These are phyloP conservation scores for Apostasia shenzhenica DNA, from an alignment of 106 monocot genomes.

Conservation along the genomic window DNA sequence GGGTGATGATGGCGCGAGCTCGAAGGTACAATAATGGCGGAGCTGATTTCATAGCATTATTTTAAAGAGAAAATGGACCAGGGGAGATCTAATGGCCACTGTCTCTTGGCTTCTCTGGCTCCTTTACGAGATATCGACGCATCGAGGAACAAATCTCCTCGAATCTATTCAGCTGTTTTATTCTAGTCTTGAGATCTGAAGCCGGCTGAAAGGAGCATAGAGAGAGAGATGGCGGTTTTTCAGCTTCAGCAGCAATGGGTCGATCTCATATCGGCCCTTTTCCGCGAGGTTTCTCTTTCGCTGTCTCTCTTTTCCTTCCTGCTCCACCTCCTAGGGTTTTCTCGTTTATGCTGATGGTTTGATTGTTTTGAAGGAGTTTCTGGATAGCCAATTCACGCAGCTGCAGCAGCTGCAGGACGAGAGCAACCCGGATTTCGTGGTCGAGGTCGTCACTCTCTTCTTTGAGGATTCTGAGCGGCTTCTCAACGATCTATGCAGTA, in stretches of 20 bases:
- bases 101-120: no score
- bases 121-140: no score
- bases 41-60: no score
- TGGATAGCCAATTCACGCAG: slow-evolving; percentile 59
- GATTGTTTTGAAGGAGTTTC: slow-evolving; percentile 31
- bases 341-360: background rate
- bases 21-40: no score
- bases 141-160: background rate
- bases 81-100: no score
- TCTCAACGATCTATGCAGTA: slow-evolving; percentile 30
- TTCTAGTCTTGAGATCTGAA: no score
- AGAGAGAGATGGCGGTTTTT: slow-evolving; percentile 27
- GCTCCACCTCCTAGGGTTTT: background rate
- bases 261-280: slow-evolving; percentile 31
- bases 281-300: slow-evolving; percentile 21
- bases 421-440: slow-evolving; percentile 45
- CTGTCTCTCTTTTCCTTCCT: background rate
- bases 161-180: no score
- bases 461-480: slow-evolving; percentile 49
- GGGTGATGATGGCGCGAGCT: no score
- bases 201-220: background rate
- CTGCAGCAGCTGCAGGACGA: slow-evolving; percentile 61
- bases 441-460: slow-evolving; percentile 57
- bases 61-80: no score
- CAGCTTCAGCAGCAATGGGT: slow-evolving; percentile 27